Evolutionary conservation across 2,329 filamentous ascomycete genomes (phyloP), one percentile per base, ranked within the genome.

Genomic region (Diaporthe sp.): DNA sequence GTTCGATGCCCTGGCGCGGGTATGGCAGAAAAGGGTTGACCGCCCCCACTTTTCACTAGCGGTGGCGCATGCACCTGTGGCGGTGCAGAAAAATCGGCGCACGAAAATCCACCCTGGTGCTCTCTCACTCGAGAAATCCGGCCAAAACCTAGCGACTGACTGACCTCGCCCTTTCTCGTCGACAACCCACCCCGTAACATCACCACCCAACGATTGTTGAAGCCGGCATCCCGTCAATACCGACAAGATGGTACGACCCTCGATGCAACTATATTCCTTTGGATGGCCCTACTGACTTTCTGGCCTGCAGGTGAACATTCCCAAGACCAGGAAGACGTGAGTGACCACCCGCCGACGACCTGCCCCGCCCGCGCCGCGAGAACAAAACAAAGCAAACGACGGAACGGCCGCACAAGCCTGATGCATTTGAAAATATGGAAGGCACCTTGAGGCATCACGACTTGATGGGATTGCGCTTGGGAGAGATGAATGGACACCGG

Each of bases 311-410:
- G 95, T 98, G 91, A 98, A 98, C 94, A 94, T 98, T 90, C 95
- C 96, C 85, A 98, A 98, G 92, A 98, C 95, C 87, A 93, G 95
- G 86, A 94, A 95, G 90, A 98, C 96, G 87, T 98, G 95, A 70
- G 72, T 75, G 17, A 63, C 61, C 56, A 39, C 56, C 61, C 91
- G 97, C 94, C 94, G 65, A 70, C 47, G 53, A 22, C 94, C 97
- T 85, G 97, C 94, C 82, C 95, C 97, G 90, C 97, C 98, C 93
- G 91, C 94, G 94, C 85, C 94, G 94, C 88, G 97, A 97, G 63
- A 32, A 56, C 61, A 42, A 61, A 97, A 22, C 25, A 65, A 73
- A 27, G 32, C 61, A 53, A 70, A 39, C 74, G 56, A 47, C 50
- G 30, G 35, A 17, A 50, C 61, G 35, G 53, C 44, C 37, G 61